Base-by-base conservation (phyloP, 2,329 filamentous ascomycete genomes). In the Fusarium scirpi region DNA sequence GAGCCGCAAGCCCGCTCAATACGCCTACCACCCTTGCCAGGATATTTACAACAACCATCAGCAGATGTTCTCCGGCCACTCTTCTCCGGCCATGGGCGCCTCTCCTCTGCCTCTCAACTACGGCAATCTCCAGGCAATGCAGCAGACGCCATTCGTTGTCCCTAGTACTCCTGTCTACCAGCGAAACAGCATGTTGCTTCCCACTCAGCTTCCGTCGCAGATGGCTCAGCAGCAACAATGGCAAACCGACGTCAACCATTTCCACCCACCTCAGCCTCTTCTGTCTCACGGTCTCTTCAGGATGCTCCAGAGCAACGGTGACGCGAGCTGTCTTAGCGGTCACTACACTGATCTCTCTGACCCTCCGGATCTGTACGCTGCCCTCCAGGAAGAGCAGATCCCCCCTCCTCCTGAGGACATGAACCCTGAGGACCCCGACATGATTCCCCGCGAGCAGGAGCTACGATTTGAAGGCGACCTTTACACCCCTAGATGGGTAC, bases 401-500 rank as follows among this genome's bases (percentile, higher is more conserved):
- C 87, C 90, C 9, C 92, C 92, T 9, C 92, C 92, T 1, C 90
- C 91, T 1, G 91, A 93, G 75, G 92, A 95, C 78, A 93, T 94
- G 91, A 91, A 93, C 76, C 91, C 92, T 4, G 86, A 87, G 4
- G 91, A 95, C 74, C 90, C 91, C 2, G 91, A 94, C 65, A 83
- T 94, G 76, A 84, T 91, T 13, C 92, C 92, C 8, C 91, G 93
- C 70, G 92, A 94, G 79, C 92, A 95, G 77, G 91, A 92, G 71
- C 82, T 94, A 63, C 87, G 93, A 49, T 97, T 94, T 74, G 90
- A 90, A 55, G 92, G 92, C 51, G 93, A 97, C 75, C 80, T 96
- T 59, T 96, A 96, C 82, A 95, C 93, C 3, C 93, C 93, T 3
- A 87, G 85, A 72, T 97, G 92, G 92, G 91, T 96, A 22, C 90